Evolutionary conservation across 345 rosid genomes (phyloP).

Genomic region (rapeseed (Brassica napus)): DNA sequence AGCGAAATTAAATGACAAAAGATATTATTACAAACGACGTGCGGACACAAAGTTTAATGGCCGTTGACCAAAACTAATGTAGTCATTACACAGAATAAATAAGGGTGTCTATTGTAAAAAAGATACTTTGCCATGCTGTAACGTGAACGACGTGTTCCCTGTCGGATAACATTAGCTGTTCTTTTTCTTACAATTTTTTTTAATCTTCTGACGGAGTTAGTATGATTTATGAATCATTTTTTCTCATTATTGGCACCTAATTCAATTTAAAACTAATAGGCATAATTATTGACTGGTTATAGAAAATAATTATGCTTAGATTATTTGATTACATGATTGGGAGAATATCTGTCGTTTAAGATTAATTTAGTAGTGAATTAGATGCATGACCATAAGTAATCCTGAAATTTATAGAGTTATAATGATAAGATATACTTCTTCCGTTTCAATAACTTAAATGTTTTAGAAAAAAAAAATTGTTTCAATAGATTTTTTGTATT

Average conservation of each 20-base stretch:
- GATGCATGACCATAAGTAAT: neutral
- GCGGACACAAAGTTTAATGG: slow-evolving; percentile 16
- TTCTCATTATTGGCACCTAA: neutral
- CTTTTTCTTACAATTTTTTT: neutral
- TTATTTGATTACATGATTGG: neutral
- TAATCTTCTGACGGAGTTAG: neutral
- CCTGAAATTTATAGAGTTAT: neutral
- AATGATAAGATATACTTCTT: neutral
- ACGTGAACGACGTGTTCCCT: slow-evolving; percentile 27
- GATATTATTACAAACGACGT: slow-evolving; percentile 7
- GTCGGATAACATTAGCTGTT: neutral
- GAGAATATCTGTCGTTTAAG: slow-evolving; percentile 13
- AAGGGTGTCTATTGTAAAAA: neutral
- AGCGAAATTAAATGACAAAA: neutral
- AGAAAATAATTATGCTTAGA: neutral
- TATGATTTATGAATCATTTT: neutral
- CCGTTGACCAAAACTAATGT: slow-evolving; percentile 25
- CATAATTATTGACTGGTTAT: neutral
- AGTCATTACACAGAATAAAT: neutral
- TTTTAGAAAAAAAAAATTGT: too few relatives aligned
- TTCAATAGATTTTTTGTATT: too few relatives aligned
- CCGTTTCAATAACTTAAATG: too few relatives aligned
- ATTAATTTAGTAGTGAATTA: neutral
- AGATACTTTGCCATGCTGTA: slow-evolving; percentile 22
- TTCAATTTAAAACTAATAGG: neutral